These are phyloP conservation scores for Plantago ovata DNA, from an alignment of 257 asterid genomes.

Conservation along the genomic window DNA sequence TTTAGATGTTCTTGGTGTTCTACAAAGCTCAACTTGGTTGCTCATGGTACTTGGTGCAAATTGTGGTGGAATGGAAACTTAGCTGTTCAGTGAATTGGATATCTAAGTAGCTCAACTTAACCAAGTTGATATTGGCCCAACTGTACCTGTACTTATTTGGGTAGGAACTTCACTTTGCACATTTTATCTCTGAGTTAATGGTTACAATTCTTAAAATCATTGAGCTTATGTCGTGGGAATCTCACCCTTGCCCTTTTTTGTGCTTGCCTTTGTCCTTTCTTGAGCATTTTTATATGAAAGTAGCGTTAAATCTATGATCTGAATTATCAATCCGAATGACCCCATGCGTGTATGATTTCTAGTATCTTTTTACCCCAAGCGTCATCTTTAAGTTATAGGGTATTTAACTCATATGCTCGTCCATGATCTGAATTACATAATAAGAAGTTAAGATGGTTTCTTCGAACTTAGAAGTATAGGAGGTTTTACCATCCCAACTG, in stretches of 20 bases:
- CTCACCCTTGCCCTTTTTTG: background rate
- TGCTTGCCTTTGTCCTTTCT: too few relatives aligned
- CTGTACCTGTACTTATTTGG: constrained; percentile 25
- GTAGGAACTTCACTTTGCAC: constrained; percentile 21
- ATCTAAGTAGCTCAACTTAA: constrained; percentile 8
- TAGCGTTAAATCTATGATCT: too few relatives aligned
- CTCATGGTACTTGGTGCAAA: constrained; percentile 15
- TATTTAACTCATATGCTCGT: too few relatives aligned
- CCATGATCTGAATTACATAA: too few relatives aligned
- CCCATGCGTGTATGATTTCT: too few relatives aligned
- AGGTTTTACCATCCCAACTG: too few relatives aligned
- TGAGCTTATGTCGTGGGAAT: background rate
- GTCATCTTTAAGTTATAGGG: too few relatives aligned
- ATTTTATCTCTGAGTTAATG: constrained; percentile 12
- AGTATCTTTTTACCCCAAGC: too few relatives aligned
- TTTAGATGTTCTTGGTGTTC: constrained; percentile 14
- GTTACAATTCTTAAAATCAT: background rate
- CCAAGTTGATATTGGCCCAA: constrained; percentile 9
- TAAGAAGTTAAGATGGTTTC: too few relatives aligned
- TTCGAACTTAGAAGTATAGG: too few relatives aligned
- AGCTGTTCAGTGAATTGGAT: constrained; percentile 15
- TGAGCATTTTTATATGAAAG: too few relatives aligned
- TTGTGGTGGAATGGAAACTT: constrained; percentile 18
- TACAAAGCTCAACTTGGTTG: constrained; percentile 6
- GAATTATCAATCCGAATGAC: too few relatives aligned